Conservation (phyloP, 352 stramenopile genomes). For the Phytophthora pisi region DNA sequence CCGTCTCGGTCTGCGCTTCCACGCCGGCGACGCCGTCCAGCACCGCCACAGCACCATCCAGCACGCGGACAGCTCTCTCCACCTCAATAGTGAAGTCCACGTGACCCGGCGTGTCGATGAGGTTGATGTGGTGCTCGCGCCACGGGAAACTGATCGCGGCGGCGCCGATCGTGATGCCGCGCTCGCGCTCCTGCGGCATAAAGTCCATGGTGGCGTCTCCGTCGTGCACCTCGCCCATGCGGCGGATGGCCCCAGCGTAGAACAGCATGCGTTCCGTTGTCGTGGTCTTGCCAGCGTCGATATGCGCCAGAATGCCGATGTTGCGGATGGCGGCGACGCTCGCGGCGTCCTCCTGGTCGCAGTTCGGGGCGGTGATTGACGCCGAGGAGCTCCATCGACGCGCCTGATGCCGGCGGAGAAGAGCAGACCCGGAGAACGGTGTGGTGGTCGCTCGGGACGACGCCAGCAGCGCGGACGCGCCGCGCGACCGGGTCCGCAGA, state of each 20-base stretch:
- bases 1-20: slow-evolving; percentile 89
- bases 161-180: slow-evolving; percentile 98
- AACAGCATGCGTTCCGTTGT: slow-evolving; percentile 99
- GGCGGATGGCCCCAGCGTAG: slow-evolving; percentile 89
- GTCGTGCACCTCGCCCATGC: slow-evolving; percentile 81
- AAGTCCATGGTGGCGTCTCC: slow-evolving; percentile 86
- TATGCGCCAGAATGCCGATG: slow-evolving; percentile 99
- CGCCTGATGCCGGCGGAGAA: slow-evolving; percentile 6
- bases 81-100: slow-evolving; percentile 99
- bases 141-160: slow-evolving; percentile 96
- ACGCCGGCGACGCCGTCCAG: slow-evolving; percentile 98
- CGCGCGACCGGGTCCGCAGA: slow-evolving; percentile 8
- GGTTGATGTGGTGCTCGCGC: slow-evolving; percentile 95
- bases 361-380: slow-evolving; percentile 16
- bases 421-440: neutral
- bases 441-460: neutral
- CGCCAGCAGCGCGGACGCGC: slow-evolving; percentile 14
- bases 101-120: slow-evolving; percentile 98
- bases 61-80: slow-evolving; percentile 95
- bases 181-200: slow-evolving; percentile 94
- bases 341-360: slow-evolving; percentile 21
- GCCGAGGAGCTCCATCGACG: slow-evolving; percentile 26
- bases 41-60: slow-evolving; percentile 97
- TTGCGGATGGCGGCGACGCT: slow-evolving; percentile 85
- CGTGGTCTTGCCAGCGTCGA: slow-evolving; percentile 99